Conservation (phyloP, 768 basidiomycete genomes). For the Coprinopsis marcescibilis region DNA sequence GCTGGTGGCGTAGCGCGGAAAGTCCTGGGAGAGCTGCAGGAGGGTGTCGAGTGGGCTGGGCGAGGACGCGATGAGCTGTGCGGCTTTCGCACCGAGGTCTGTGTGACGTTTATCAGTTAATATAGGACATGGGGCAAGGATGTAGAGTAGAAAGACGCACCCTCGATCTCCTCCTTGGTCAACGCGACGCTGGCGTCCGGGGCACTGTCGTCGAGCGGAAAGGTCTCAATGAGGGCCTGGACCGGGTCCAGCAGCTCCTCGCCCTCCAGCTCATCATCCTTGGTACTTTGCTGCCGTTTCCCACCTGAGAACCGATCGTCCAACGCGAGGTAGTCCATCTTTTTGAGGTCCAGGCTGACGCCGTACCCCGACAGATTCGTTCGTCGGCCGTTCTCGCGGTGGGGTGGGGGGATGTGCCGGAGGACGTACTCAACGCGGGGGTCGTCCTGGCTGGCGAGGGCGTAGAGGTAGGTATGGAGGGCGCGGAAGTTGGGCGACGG, state of each 20-base stretch:
- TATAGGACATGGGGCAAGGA: neutral
- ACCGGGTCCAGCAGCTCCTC: constrained; percentile 33
- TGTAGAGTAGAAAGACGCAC: constrained; percentile 28
- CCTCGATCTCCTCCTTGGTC: constrained; percentile 46
- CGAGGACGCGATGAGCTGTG: constrained; percentile 69
- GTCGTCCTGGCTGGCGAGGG: constrained; percentile 37
- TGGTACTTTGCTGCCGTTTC: constrained; percentile 16
- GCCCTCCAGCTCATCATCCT: constrained; percentile 8
- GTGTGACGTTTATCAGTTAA: constrained; percentile 4
- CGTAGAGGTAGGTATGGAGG: constrained; percentile 60
- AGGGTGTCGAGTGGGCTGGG: constrained; percentile 48
- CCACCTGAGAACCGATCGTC: constrained; percentile 65
- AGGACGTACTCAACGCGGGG: constrained; percentile 68
- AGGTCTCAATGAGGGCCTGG: constrained; percentile 31
- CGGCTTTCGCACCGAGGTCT: constrained; percentile 69
- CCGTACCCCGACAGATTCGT: constrained; percentile 77
- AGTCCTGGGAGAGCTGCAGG: constrained; percentile 73
- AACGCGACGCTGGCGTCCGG: constrained; percentile 38
- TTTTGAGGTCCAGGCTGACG: constrained; percentile 89
- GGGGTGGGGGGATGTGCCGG: constrained; percentile 51
- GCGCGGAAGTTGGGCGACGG: constrained; percentile 61
- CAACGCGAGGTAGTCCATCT: constrained; percentile 91
- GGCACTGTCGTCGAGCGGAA: constrained; percentile 34
- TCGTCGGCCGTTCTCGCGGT: constrained; percentile 5
- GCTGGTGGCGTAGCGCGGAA: constrained; percentile 78